Base-by-base conservation (phyloP, 768 basidiomycete genomes). In the Rhodocollybia butyracea region DNA sequence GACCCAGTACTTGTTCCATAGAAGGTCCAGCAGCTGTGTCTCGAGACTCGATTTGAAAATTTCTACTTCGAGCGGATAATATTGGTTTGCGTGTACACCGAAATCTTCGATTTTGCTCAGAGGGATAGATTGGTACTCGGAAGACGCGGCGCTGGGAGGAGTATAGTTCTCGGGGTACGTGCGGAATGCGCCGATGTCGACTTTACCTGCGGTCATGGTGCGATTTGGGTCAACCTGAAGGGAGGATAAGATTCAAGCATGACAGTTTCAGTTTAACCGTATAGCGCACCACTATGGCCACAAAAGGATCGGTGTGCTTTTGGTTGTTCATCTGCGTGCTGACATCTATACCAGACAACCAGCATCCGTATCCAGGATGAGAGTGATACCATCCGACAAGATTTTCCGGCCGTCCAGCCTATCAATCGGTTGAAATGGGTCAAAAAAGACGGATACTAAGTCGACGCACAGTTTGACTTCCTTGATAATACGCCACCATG, bases 1-100 rank as follows among this genome's bases (percentile, higher is more conserved):
- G 24, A 97, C 93, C 97, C 97, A 99, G 64, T 99, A 99, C 72
- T 98, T 98, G 73, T 99, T 98, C 96, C 96, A 98, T 52, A 99
- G 72, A 66, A 95, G 73, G 21, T 90, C 91, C 40, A 99, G 78
- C 2, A 99, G 74, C 64, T 94, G 86, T 29, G 85, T 86, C 67
- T 99, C 97, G 47, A 95, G 73, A 57, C 81, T 85, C 24, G 88
- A 91, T 70, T 97, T 98, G 83, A 97, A 99, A 51, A 98, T 88
- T 66, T 94, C 87, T 17, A 99, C 89, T 30, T 96, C 94, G 13
- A 99, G 79, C 22, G 84, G 89, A 68, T 99, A 99, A 68, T 99
- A 99, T 58, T 92, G 87, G 64, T 91, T 91, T 31, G 96, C 94
- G 64, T 99, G 97, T 3, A 98, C 97, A 69, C 97, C 97, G 66